Evolutionary conservation across 176 grass and related monocot genomes (phyloP), one percentile per base, ranked within the genome.

Genomic region (Oryza officinalis): DNA sequence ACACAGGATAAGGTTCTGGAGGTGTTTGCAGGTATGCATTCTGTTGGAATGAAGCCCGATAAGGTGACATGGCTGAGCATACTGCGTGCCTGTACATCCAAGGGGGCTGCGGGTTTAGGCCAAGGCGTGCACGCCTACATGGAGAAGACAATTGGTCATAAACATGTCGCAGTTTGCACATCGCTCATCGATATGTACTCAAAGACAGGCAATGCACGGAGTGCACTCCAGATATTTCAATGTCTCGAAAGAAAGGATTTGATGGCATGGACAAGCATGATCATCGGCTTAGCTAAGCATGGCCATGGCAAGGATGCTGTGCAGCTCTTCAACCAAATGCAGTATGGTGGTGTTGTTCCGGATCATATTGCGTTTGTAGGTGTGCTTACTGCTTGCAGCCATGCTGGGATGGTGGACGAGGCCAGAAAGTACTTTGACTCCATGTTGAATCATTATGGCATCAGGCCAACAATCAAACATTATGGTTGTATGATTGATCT

Each of bases 171-270:
- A 43, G 60, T 86, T 68, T 60, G 44, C 47, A 90, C 88, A 68
- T 82, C 88, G 64, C 83, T 86, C 6, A 78, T 79, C 79, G 73
- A 90, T 69, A 83, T 79, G 88, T 83, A 90, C 66, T 81, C 67
- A 1, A 75, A 90, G 80, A 80, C 38, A 6, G 88, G 84, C 49
- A 54, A 90, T 46, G 63, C 63, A 43, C 66, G 31, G 28, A 83
- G 60, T 0, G 75, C 84, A 27, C 74, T 80, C 13, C 74, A 70
- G 61, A 41, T 90, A 65, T 90, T 87, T 27, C 44, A 18, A 49
- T 63, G 35, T 40, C 41, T 90, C 23, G 2, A 83, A 12, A 27
- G 46, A 15, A 79, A 71, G 84, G 80, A 90, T 86, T 71, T 86
- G 67, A 67, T 83, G 46, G 79, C 80, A 14, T 90, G 88, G 84